A percentile compares a stretch with the other conserved stretches of the same genome.
These are phyloP conservation scores for Narthecium ossifragum DNA, from an alignment of 106 monocot genomes.

Conservation along the genomic window DNA sequence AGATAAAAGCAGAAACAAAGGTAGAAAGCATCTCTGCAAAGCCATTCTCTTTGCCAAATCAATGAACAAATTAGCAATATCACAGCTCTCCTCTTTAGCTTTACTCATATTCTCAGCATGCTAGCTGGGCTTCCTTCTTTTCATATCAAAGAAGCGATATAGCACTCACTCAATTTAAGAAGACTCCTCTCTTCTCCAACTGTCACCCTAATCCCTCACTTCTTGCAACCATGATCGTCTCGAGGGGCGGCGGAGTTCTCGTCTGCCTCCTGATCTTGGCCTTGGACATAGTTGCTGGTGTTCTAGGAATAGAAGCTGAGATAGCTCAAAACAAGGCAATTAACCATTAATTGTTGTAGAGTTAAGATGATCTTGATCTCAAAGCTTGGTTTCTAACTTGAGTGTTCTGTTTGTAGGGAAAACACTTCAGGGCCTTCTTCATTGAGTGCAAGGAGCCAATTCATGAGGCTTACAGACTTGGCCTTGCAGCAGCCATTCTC, in stretches of 20 bases:
- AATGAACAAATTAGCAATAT: not conserved
- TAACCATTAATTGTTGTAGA: not conserved
- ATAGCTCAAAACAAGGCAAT: slow-evolving; percentile 58
- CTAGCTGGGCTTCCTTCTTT: not conserved
- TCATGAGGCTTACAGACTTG: slow-evolving; percentile 53
- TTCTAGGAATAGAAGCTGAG: slow-evolving; percentile 75
- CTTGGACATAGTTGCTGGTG: slow-evolving; percentile 56
- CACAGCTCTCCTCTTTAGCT: slow-evolving; percentile 14
- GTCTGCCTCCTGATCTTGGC: slow-evolving; percentile 53
- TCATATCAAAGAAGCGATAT: not conserved
- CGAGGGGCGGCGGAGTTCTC: slow-evolving; percentile 14
- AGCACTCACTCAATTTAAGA: not conserved
- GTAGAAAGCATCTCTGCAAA: not conserved
- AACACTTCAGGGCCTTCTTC: slow-evolving; percentile 39
- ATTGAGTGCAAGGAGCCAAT: slow-evolving; percentile 69
- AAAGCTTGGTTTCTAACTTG: too few relatives aligned
- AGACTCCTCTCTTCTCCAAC: not conserved
- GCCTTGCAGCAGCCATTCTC: slow-evolving; percentile 49
- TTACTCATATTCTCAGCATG: slow-evolving; percentile 3
- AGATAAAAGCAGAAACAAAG: slow-evolving; percentile 1
- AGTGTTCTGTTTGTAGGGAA: too few relatives aligned
- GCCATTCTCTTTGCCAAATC: not conserved
- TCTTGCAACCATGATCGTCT: too few relatives aligned
- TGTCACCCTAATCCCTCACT: too few relatives aligned
- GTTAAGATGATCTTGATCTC: too few relatives aligned